phyloP scores from a whole-genome alignment of 345 rosid genomes.

The Pugionium dolabratum region DNA sequence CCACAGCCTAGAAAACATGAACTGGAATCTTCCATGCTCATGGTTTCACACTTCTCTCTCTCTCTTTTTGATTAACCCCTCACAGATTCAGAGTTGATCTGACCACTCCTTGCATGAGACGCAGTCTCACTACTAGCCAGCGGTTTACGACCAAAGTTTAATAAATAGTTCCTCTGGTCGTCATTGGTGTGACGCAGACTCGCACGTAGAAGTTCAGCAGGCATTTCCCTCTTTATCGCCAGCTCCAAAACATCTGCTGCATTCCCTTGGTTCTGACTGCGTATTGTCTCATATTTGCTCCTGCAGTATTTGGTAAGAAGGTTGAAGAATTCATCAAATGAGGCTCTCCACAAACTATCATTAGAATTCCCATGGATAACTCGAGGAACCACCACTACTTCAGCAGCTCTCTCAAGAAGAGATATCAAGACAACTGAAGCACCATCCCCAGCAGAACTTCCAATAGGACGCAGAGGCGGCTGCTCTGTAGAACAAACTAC shows the following conservation, averaged over 20 bases:
- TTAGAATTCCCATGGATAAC: conserved; percentile 53
- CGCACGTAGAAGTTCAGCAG: conserved; percentile 89
- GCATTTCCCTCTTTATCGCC: conserved; percentile 90
- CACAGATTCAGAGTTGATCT: conserved; percentile 73
- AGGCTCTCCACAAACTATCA: conserved; percentile 88
- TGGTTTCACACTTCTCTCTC: conserved; percentile 14
- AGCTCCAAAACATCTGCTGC: conserved; percentile 58
- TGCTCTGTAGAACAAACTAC: conserved; percentile 96
- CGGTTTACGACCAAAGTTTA: conserved; percentile 73
- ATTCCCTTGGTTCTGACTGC: conserved; percentile 47
- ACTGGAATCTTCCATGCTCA: conserved; percentile 11
- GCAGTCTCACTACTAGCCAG: conserved; percentile 47
- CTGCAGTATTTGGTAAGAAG: conserved; percentile 94
- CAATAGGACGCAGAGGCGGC: conserved; percentile 95
- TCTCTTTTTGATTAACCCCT: conserved; percentile 46
- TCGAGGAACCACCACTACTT: conserved; percentile 51
- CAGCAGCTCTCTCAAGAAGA: conserved; percentile 86
- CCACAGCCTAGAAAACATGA: background rate
- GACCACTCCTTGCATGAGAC: conserved; percentile 53
- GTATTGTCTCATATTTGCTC: conserved; percentile 80
- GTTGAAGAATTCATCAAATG: conserved; percentile 88
- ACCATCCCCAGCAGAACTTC: conserved; percentile 87
- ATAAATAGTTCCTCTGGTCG: conserved; percentile 69
- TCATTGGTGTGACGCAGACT: conserved; percentile 92
- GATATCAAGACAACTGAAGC: conserved; percentile 74